Evolutionary conservation across 306 rosid species (phyloP).

Genomic region (Astragalus membranaceus): DNA sequence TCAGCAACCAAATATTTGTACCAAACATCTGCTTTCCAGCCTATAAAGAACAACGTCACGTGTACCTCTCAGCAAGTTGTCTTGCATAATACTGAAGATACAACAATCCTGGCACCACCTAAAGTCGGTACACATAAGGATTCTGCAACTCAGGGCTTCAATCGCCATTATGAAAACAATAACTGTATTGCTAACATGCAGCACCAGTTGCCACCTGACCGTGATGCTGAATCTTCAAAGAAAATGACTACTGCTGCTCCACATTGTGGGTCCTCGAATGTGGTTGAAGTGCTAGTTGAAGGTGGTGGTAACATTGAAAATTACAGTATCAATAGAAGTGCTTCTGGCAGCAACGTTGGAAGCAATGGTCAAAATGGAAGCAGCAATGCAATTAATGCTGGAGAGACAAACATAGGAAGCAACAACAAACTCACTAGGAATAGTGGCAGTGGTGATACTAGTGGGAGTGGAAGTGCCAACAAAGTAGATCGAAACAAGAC

Average conservation of each 20-base stretch:
- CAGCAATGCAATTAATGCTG: slow-evolving; percentile 42
- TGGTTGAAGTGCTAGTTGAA: slow-evolving; percentile 42
- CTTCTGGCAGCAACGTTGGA: slow-evolving; percentile 70
- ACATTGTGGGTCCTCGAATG: slow-evolving; percentile 60
- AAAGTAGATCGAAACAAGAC: slow-evolving; percentile 44
- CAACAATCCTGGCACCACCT: slow-evolving; percentile 39
- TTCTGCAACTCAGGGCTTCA: slow-evolving; percentile 38
- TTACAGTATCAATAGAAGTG: slow-evolving; percentile 57
- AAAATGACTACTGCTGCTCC: slow-evolving; percentile 52
- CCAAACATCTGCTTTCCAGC: slow-evolving; percentile 54
- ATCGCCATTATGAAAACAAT: slow-evolving; percentile 29
- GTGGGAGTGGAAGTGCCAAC: slow-evolving; percentile 52
- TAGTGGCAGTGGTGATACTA: slow-evolving; percentile 63
- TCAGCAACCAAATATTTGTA: slow-evolving; percentile 45
- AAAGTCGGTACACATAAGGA: slow-evolving; percentile 34
- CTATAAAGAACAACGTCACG: slow-evolving; percentile 33
- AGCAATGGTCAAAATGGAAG: slow-evolving; percentile 77
- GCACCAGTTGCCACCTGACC: slow-evolving; percentile 36
- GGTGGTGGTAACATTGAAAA: slow-evolving; percentile 54
- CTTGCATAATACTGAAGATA: slow-evolving; percentile 30
- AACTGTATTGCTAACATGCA: slow-evolving; percentile 30
- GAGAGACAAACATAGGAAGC: slow-evolving; percentile 55
- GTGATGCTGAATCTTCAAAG: slow-evolving; percentile 43
- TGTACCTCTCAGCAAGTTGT: slow-evolving; percentile 37
- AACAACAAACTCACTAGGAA: slow-evolving; percentile 40